These are phyloP conservation scores for Salmacisia buchloeana DNA, from an alignment of 1,284 basidiomycete genomes.

Conservation along the genomic window DNA sequence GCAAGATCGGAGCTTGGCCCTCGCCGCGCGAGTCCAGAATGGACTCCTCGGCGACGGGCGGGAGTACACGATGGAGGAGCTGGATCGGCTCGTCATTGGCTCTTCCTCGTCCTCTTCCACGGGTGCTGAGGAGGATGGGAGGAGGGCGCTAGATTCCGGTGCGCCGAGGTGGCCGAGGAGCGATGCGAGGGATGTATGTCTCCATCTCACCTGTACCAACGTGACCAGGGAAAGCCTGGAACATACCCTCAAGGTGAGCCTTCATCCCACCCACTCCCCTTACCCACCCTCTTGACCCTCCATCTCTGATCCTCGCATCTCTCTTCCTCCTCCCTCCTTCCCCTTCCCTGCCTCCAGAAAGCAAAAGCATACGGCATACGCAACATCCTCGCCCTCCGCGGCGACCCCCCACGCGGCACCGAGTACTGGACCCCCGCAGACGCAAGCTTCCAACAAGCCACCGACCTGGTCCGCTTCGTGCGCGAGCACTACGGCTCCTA, in stretches of 20 bases:
- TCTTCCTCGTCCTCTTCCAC: too few relatives aligned
- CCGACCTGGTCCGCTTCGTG: slow-evolving; percentile 88
- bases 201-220: slow-evolving; percentile 97
- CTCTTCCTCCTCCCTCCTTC: not conserved
- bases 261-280: too few relatives aligned
- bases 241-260: slow-evolving; percentile 66
- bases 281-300: too few relatives aligned
- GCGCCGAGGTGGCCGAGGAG: too few relatives aligned
- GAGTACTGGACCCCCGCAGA: slow-evolving; percentile 87
- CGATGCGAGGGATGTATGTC: slow-evolving; percentile 75
- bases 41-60: slow-evolving; percentile 19
- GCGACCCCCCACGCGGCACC: slow-evolving; percentile 81
- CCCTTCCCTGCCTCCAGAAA: slow-evolving; percentile 55
- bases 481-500: slow-evolving; percentile 73
- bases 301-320: not conserved
- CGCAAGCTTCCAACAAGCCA: slow-evolving; percentile 75
- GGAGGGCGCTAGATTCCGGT: not conserved
- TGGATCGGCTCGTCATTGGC: not conserved
- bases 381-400: slow-evolving; percentile 81
- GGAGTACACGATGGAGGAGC: not conserved
- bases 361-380: slow-evolving; percentile 77
- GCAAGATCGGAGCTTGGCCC: slow-evolving; percentile 76
- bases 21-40: slow-evolving; percentile 53
- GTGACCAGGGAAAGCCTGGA: slow-evolving; percentile 69
- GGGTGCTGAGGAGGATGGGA: too few relatives aligned